phyloP scores from a whole-genome alignment of 768 basidiomycete species.

The Termitomyces eurrhizus region DNA sequence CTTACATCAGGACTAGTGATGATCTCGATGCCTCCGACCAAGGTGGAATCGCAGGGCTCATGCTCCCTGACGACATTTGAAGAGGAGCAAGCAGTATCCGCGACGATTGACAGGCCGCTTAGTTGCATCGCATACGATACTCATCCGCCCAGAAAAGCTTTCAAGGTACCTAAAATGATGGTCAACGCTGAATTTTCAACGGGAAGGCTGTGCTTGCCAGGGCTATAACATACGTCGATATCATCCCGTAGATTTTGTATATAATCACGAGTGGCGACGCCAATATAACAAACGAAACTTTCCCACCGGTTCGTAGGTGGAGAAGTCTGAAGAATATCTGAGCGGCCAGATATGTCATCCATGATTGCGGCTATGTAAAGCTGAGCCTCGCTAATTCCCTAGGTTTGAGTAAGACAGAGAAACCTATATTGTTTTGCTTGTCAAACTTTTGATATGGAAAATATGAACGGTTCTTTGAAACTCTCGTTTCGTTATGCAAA shows the following conservation, averaged over 20 bases:
- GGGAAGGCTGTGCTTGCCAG: conserved; percentile 36
- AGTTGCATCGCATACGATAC: conserved; percentile 67
- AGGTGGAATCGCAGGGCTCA: conserved; percentile 63
- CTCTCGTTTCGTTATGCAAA: no score
- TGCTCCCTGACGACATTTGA: conserved; percentile 62
- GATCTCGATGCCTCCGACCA: conserved; percentile 72
- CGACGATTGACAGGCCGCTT: conserved; percentile 65
- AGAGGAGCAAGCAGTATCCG: conserved; percentile 76
- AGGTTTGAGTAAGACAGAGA: conserved; percentile 5
- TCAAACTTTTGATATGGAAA: no score
- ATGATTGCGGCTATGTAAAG: conserved; percentile 51
- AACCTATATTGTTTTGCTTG: no score
- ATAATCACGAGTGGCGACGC: conserved; percentile 70
- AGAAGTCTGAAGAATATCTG: conserved; percentile 45
- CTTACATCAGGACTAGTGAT: conserved; percentile 70
- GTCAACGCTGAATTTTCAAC: background rate
- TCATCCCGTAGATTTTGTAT: conserved; percentile 56
- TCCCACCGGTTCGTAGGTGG: conserved; percentile 43
- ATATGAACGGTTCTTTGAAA: no score
- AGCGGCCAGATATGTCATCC: conserved; percentile 52
- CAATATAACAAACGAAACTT: conserved; percentile 61
- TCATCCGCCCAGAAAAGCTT: conserved; percentile 49
- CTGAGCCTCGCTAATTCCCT: conserved; percentile 15
- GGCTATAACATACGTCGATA: conserved; percentile 71
- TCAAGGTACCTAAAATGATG: conserved; percentile 1